Evolutionary conservation across 2,329 filamentous ascomycete species (phyloP), one percentile per base, ranked within the genome.

Genomic region (Nannizzia gypsea): DNA sequence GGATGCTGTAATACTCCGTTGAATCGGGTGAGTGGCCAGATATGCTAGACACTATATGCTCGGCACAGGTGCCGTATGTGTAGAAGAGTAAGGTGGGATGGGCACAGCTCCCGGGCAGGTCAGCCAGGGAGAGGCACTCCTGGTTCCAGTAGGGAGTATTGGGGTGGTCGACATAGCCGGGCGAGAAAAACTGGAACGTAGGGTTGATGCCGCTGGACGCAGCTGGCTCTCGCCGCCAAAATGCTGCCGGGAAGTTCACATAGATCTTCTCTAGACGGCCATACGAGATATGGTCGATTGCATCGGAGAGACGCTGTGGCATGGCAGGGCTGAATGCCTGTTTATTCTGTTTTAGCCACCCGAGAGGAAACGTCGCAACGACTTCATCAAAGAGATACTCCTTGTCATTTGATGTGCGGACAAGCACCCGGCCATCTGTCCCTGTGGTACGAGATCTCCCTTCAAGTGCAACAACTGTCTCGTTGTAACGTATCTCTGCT

Each of bases 71-170:
- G 1, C 78, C 77, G 66, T 78, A 74, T 52, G 74, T 71, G 68
- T 78, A 96, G 79, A 95, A 96, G 26, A 96, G 81, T 3, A 96
- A 79, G 0, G 89, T 95, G 6, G 90, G 87, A 62, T 95, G 90
- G 0, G 85, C 80, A 57, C 76, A 78, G 1, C 74, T 67, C 0
- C 68, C 66, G 0, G 82, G 78, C 1, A 95, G 78, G 1, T 85
- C 83, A 46, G 87, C 85, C 22, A 96, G 80, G 61, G 92, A 90
- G 61, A 95, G 79, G 58, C 84, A 81, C 73, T 92, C 86, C 71
- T 89, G 87, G 63, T 84, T 83, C 88, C 89, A 93, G 62, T 78
- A 73, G 4, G 79, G 66, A 1, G 83, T 81, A 65, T 87, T 86
- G 1, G 83, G 81, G 57, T 80, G 74, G 0, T 76, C 63, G 0